Conservation (phyloP, 192 early-diverging fungal species). For the Ambispora gerdemannii region DNA sequence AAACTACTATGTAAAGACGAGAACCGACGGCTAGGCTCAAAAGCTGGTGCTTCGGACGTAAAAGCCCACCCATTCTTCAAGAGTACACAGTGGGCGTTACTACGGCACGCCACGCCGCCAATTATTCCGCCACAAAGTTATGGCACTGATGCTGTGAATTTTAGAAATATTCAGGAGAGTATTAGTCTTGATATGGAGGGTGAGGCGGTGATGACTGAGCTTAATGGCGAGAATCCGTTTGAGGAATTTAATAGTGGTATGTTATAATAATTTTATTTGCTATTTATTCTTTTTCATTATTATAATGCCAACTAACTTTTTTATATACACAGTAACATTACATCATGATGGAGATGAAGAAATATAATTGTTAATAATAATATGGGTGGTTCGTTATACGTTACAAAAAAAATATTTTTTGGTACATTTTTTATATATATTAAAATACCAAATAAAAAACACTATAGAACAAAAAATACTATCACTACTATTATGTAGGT, state of each 20-base stretch:
- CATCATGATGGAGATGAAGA: slow-evolving; percentile 58
- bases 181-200: slow-evolving; percentile 62
- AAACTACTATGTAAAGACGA: slow-evolving; percentile 91
- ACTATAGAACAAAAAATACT: too few relatives aligned
- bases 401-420: too few relatives aligned
- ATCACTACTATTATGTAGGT: too few relatives aligned
- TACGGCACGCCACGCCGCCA: slow-evolving; percentile 81
- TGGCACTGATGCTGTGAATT: slow-evolving; percentile 67
- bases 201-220: slow-evolving; percentile 43
- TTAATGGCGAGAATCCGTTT: slow-evolving; percentile 50
- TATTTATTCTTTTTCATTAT: neutral
- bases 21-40: slow-evolving; percentile 77
- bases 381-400: too few relatives aligned
- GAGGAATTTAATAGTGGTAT: slow-evolving; percentile 59
- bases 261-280: neutral
- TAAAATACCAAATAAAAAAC: too few relatives aligned
- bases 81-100: slow-evolving; percentile 85
- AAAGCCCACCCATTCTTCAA: slow-evolving; percentile 93
- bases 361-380: neutral
- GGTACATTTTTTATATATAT: too few relatives aligned
- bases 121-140: slow-evolving; percentile 69
- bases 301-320: neutral
- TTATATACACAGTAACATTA: slow-evolving; percentile 47
- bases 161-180: slow-evolving; percentile 63
- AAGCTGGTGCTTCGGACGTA: slow-evolving; percentile 89